Conservation (phyloP, 2,329 filamentous ascomycete genomes). For the Botrytis hyacinthi region DNA sequence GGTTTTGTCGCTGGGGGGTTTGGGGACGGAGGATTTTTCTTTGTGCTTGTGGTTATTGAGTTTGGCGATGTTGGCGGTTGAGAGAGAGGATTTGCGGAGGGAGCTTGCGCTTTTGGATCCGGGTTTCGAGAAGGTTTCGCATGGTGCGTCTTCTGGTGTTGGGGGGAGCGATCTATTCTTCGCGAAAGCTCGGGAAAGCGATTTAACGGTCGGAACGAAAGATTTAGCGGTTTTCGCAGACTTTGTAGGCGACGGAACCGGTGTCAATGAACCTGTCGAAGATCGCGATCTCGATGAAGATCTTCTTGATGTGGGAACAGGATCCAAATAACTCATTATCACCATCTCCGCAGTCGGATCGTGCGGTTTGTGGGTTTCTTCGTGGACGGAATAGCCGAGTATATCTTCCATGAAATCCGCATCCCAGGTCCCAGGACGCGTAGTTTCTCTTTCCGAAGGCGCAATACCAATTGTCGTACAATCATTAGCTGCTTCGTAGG, state of each 20-base stretch:
- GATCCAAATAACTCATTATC: background rate
- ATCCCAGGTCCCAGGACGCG: background rate
- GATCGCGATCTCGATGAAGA: background rate
- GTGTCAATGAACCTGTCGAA: background rate
- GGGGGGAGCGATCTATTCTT: background rate
- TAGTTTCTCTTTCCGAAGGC: background rate
- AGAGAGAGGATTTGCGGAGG: background rate
- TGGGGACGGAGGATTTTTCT: background rate
- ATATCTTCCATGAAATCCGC: conserved; percentile 1
- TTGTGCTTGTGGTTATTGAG: background rate
- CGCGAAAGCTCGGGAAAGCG: background rate
- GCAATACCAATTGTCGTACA: background rate
- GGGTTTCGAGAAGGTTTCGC: background rate
- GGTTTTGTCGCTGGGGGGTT: background rate
- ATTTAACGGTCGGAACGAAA: background rate
- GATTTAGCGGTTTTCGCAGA: background rate
- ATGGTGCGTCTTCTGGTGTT: background rate
- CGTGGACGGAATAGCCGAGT: background rate
- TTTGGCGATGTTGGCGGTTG: background rate
- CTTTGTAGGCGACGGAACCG: background rate
- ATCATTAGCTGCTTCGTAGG: background rate
- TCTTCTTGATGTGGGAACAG: background rate
- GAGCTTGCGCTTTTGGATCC: background rate
- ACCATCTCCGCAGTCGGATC: conserved; percentile 7
- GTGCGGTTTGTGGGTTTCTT: background rate